Base-by-base conservation (phyloP, 768 basidiomycete genomes). In the Multifurca ochricompacta region DNA sequence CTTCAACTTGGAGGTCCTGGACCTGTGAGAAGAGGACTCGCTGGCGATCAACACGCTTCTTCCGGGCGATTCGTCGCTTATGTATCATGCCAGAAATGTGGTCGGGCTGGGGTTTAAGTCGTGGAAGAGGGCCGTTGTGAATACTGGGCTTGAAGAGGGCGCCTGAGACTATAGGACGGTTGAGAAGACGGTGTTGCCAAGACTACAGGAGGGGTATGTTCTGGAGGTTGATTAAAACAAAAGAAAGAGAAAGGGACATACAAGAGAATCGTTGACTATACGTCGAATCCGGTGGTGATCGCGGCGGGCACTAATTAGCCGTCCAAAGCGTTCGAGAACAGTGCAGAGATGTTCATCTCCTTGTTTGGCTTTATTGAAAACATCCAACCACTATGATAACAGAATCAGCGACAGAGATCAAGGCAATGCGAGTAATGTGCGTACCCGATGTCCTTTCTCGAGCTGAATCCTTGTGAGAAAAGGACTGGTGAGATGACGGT, bases 81-180 rank as follows among this genome's bases (percentile, higher is more conserved):
- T 70, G 65, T 31, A 94, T 87, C 72, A 92, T 89, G 66, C 78
- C 76, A 1, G 78, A 74, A 41, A 92, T 77, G n/a, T 76, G 72
- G 4, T 69, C 61, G 0, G 94, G 93, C 58, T 95, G 91, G 1
- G 88, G 90, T 36, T 77, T 80, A 61, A 96, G 71, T 0, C 88
- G 80, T 0, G 91, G 91, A 13, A 96, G 76, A 1, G 91, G 88
- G 0, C 70, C 73, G 64, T 91, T 80, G 68, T 69, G 79, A 7
- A 78, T 48, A 0, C 83, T 74, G 0, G 90, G 77, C 10, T 79
- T 80, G n/a, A 91, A 65, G 65, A 79, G 78, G 2, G 74, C 76
- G 4, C 90, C 87, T 6, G 87, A 91, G 54, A 91, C 68, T 31
- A 85, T 82, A 11, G 87, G 83, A 3, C 82, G 78, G 19, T 73